Base-by-base conservation (phyloP, 1,284 basidiomycete species). In the Cutaneotrichosporon cutaneum region DNA sequence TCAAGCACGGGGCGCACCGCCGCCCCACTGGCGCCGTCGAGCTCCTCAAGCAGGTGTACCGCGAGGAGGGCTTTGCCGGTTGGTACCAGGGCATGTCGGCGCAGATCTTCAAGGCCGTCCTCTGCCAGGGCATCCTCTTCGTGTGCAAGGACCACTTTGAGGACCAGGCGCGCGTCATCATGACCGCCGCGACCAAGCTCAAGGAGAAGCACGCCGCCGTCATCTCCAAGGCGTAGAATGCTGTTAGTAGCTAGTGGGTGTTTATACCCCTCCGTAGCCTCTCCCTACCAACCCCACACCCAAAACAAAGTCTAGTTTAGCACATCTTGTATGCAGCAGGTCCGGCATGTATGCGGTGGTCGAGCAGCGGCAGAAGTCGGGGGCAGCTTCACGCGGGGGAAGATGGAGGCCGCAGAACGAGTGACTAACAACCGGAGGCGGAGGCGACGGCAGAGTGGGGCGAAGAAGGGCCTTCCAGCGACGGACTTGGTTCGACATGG, bases 51-150 rank as follows among this genome's bases (percentile, higher is more conserved):
- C 83, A 87, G 57, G 90, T 94, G 10, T 88, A 87, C 79, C 81
- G 83, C 73, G 85, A 87, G 69, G 84, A 93, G 70, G 92, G 92
- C 1, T 81, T 92, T 68, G 65, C 81, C 18, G 95, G 96, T n/a
- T 96, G 92, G 92, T 99, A 99, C 80, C 90, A 93, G 87, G 95
- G 95, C 61, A 81, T 88, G 78, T 77, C 81, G 65, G 83, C 84
- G 18, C 84, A 85, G 76, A 84, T 85, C 67, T 76, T 82, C 65
- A 85, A 86, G 75, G 84, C 84, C 6, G 84, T 85, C 18, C 74
- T 86, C n/a, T 82, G 83, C 26, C 83, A 84, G 74, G 84, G 77
- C 53, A 81, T 81, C 66, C 67, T 80, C 21, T 81, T 81, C 62
- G 78, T 80, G 45, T 74, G 74, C 48, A 81, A 81, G 67, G 79